Evolutionary conservation across 73 alveolate genomes (phyloP).

Genomic region (Paramecium sonneborni): DNA sequence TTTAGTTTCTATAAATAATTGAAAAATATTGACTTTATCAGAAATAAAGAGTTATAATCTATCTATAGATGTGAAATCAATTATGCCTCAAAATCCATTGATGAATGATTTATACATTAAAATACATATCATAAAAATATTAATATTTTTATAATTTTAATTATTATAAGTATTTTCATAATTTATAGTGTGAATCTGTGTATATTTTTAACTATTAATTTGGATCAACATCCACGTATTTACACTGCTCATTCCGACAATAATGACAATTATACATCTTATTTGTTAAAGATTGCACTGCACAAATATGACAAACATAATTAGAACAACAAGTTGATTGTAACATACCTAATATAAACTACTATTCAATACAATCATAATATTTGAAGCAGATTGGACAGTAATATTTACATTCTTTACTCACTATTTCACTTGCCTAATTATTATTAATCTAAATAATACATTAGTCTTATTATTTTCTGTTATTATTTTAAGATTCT

Average conservation of each 20-base stretch:
- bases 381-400: slow-evolving; percentile 50
- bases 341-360: neutral
- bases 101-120: neutral
- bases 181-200: slow-evolving; percentile 27
- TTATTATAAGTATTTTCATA: neutral
- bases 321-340: slow-evolving; percentile 3
- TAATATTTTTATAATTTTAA: neutral
- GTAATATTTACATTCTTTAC: neutral
- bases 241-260: slow-evolving; percentile 21
- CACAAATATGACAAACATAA: slow-evolving; percentile 39
- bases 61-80: slow-evolving; percentile 17
- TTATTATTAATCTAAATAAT: neutral
- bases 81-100: slow-evolving; percentile 39
- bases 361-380: slow-evolving; percentile 11
- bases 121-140: neutral
- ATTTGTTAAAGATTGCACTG: slow-evolving; percentile 13
- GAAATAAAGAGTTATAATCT: neutral
- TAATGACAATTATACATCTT: slow-evolving; percentile 41
- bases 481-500: slow-evolving; percentile 34
- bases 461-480: slow-evolving; percentile 36
- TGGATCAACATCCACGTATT: slow-evolving; percentile 40
- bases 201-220: slow-evolving; percentile 2
- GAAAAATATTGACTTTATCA: neutral
- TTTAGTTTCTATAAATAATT: neutral
- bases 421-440: neutral